A percentile compares a stretch with the other conserved stretches of the same genome.
These are phyloP conservation scores for Fusarium albidum DNA, from an alignment of 2,329 filamentous ascomycete species.

Conservation along the genomic window DNA sequence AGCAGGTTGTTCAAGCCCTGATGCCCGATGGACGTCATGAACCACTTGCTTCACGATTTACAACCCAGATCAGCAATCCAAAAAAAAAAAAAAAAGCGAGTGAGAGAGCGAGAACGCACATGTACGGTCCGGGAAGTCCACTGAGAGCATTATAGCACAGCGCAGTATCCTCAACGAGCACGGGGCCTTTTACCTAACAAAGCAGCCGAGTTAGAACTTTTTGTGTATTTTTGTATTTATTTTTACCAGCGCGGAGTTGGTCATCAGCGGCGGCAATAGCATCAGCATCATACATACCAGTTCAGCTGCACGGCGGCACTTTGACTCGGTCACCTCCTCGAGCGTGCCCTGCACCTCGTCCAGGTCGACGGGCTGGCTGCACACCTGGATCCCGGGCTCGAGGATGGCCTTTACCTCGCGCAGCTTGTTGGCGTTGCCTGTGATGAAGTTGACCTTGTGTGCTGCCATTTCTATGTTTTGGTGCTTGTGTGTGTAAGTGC, in stretches of 20 bases:
- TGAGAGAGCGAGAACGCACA: no score
- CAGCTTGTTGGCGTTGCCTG: slow-evolving; percentile 94
- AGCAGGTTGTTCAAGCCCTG: slow-evolving; percentile 90
- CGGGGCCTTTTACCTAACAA: slow-evolving; percentile 78
- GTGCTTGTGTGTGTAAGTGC: not conserved
- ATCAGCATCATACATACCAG: slow-evolving; percentile 58
- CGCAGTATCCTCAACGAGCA: slow-evolving; percentile 95
- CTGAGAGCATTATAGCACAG: slow-evolving; percentile 90
- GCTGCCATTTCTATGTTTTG: slow-evolving; percentile 48
- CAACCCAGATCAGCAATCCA: no score
- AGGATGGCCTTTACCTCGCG: slow-evolving; percentile 89
- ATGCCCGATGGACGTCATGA: slow-evolving; percentile 83
- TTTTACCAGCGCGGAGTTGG: no score
- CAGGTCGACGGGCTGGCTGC: slow-evolving; percentile 79
- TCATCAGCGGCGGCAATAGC: not conserved
- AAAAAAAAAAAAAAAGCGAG: no score
- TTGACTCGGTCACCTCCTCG: slow-evolving; percentile 89
- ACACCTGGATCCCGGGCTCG: slow-evolving; percentile 74
- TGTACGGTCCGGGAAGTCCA: slow-evolving; percentile 94
- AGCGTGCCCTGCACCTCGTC: slow-evolving; percentile 91
- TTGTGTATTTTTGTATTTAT: not conserved
- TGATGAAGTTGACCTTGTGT: slow-evolving; percentile 84
- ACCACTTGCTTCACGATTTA: slow-evolving; percentile 91
- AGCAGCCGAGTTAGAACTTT: slow-evolving; percentile 11
- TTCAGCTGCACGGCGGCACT: slow-evolving; percentile 83